These are phyloP conservation scores for Apiospora sp. DNA, from an alignment of 2,329 filamentous ascomycete genomes.

Conservation along the genomic window DNA sequence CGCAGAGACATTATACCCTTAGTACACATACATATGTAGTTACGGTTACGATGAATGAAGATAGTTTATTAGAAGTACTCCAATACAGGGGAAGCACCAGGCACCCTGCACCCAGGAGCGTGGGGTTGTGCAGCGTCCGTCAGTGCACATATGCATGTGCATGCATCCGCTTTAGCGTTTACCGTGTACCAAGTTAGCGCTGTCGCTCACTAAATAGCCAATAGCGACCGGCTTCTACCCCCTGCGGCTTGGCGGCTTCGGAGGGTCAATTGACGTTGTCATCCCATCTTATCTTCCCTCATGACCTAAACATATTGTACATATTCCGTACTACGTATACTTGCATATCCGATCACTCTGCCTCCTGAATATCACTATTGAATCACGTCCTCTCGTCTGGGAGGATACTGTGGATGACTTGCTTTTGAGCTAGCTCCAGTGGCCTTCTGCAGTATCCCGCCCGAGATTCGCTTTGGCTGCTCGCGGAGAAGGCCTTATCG, in stretches of 20 bases:
- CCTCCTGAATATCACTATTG: not conserved
- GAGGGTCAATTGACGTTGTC: slow-evolving; percentile 18
- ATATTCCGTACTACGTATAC: not conserved
- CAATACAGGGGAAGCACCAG: too few relatives aligned
- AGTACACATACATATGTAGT: not conserved
- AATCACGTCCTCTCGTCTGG: not conserved
- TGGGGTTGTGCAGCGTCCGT: not conserved
- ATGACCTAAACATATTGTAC: not conserved
- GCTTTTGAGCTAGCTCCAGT: not conserved
- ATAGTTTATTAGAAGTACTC: not conserved
- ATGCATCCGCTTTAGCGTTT: slow-evolving; percentile 6
- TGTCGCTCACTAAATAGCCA: not conserved
- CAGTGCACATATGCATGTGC: not conserved
- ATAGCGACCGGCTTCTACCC: not conserved
- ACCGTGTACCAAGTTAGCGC: not conserved
- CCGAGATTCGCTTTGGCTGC: not conserved
- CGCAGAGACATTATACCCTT: not conserved
- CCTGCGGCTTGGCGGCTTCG: slow-evolving; percentile 12
- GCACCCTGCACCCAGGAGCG: too few relatives aligned
- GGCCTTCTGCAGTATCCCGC: not conserved
- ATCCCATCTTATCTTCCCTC: slow-evolving; percentile 11
- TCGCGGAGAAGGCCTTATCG: not conserved
- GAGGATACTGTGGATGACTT: not conserved
- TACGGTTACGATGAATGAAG: not conserved
- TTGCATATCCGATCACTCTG: not conserved